Percentiles rank a stretch among this genome's conserved stretches.
Evolutionary conservation across 768 basidiomycete species (phyloP).

Genomic region (Exidia glandulosa): DNA sequence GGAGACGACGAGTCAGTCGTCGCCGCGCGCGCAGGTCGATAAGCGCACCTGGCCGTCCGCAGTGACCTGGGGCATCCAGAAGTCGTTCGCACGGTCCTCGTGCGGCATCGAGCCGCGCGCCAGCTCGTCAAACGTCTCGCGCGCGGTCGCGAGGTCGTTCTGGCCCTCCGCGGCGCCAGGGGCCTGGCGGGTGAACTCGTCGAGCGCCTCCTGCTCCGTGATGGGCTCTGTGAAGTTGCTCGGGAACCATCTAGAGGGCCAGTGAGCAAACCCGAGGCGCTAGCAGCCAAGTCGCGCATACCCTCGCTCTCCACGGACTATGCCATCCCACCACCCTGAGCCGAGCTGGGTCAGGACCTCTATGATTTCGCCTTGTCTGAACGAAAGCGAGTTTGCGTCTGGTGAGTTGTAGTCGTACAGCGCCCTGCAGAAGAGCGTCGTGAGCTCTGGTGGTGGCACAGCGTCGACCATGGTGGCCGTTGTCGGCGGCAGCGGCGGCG

Average conservation of each 20-base stretch:
- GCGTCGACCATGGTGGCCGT: background rate
- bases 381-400: conserved; percentile 82
- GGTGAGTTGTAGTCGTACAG: conserved; percentile 85
- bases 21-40: background rate
- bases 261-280: background rate
- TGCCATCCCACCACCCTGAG: conserved; percentile 97
- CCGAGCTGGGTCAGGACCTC: conserved; percentile 86
- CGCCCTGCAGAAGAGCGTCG: conserved; percentile 78
- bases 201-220: conserved; percentile 64
- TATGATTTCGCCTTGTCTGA: conserved; percentile 79
- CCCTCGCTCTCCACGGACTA: conserved; percentile 79
- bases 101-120: conserved; percentile 47
- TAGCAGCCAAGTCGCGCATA: conserved; percentile 11
- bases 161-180: conserved; percentile 33
- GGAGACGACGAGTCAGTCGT: background rate
- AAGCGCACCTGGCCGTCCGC: conserved; percentile 61
- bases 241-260: conserved; percentile 60
- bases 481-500: background rate
- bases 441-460: background rate
- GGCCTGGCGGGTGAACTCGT: conserved; percentile 37
- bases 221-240: conserved; percentile 85
- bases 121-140: conserved; percentile 33
- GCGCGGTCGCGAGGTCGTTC: conserved; percentile 27
- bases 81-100: conserved; percentile 41
- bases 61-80: conserved; percentile 85